Percentiles rank a stretch among this genome's conserved stretches.
Evolutionary conservation across 257 asterid genomes (phyloP).

Genomic region (Solanum tacnaense): DNA sequence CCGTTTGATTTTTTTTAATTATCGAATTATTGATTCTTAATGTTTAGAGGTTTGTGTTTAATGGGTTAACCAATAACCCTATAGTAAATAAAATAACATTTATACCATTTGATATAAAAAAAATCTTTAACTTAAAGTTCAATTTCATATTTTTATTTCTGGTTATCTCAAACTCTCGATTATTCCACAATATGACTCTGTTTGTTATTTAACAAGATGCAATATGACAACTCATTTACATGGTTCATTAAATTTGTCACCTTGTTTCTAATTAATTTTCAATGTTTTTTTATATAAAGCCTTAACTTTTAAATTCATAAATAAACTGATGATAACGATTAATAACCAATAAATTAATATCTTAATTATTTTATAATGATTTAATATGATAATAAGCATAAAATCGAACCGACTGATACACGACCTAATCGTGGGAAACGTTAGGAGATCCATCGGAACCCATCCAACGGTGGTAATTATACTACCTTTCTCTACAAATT

Average conservation of each 20-base stretch:
- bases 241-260: neutral
- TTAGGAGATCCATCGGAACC: neutral
- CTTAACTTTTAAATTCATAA: neutral
- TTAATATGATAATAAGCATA: too few species aligned
- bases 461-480: neutral
- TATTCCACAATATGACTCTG: neutral
- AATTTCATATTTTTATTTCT: too few species aligned
- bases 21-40: too few species aligned
- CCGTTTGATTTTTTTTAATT: too few species aligned
- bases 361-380: too few species aligned
- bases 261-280: too few species aligned
- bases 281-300: too few species aligned
- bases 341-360: too few species aligned
- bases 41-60: neutral
- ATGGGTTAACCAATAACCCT: neutral
- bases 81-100: neutral
- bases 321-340: too few species aligned
- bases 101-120: neutral
- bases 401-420: neutral
- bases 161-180: neutral
- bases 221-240: too few species aligned
- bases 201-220: neutral
- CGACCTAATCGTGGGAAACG: too few species aligned
- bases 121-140: too few species aligned
- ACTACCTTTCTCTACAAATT: neutral